Evolutionary conservation across 2,329 filamentous ascomycete genomes (phyloP).

Genomic region (Aspergillus caelatus): DNA sequence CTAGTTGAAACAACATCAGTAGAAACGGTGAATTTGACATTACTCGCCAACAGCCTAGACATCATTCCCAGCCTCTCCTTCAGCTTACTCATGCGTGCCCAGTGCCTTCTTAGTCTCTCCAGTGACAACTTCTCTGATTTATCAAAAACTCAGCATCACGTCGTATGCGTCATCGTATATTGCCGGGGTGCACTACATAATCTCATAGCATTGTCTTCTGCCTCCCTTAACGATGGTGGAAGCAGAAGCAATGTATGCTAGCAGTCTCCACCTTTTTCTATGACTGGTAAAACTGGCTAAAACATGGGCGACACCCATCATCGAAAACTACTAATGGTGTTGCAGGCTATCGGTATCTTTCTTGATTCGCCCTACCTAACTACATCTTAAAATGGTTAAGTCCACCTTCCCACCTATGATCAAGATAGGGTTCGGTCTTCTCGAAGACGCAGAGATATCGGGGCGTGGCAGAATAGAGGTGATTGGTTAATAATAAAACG

Average conservation of each 20-base stretch:
- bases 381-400: not conserved
- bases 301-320: not conserved
- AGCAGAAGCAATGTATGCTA: not conserved
- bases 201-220: not conserved
- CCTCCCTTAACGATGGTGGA: not conserved
- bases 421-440: not conserved
- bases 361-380: not conserved
- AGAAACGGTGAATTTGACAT: too few relatives aligned
- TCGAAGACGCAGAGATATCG: not conserved
- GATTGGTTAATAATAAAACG: too few relatives aligned
- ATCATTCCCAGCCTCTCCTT: too few relatives aligned
- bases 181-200: not conserved
- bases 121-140: not conserved
- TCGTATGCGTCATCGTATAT: not conserved
- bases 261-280: too few relatives aligned
- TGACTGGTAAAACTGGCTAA: not conserved
- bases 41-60: too few relatives aligned
- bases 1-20: not conserved
- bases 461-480: too few relatives aligned
- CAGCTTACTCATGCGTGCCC: not conserved
- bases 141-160: not conserved
- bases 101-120: not conserved
- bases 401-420: not conserved
- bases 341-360: not conserved
- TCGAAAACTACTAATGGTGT: not conserved